These are phyloP conservation scores for Trypanosoma caninum DNA, from an alignment of 208 protist species.

Conservation along the genomic window DNA sequence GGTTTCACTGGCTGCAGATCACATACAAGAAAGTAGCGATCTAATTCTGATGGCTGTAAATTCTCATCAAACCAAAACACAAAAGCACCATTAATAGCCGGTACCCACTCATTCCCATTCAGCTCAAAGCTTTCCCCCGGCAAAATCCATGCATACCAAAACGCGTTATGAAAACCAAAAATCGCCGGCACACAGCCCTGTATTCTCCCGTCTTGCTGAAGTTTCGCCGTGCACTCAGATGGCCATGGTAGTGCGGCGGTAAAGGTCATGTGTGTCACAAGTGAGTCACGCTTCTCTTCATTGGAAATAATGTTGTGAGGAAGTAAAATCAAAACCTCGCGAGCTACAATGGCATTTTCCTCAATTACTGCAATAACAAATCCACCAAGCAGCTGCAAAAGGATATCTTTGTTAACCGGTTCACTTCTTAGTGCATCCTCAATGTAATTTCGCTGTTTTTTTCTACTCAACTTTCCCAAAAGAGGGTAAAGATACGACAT, in stretches of 20 bases:
- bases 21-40: conserved; percentile 78
- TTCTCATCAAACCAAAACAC: conserved; percentile 75
- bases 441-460: conserved; percentile 34
- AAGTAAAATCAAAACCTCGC: conserved; percentile 67
- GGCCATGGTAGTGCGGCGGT: conserved; percentile 68
- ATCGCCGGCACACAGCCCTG: conserved; percentile 40
- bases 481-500: conserved; percentile 63
- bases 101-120: conserved; percentile 48
- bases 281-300: conserved; percentile 32
- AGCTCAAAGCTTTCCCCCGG: conserved; percentile 61
- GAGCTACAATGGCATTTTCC: conserved; percentile 24
- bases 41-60: conserved; percentile 54
- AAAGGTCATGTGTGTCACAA: conserved; percentile 44
- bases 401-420: conserved; percentile 27
- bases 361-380: conserved; percentile 46
- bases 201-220: conserved; percentile 58
- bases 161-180: conserved; percentile 34
- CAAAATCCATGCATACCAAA: conserved; percentile 75
- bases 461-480: conserved; percentile 32
- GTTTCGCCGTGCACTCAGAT: conserved; percentile 50
- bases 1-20: conserved; percentile 44
- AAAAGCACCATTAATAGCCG: conserved; percentile 58
- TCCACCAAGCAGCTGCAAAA: conserved; percentile 77
- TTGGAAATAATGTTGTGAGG: conserved; percentile 40
- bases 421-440: conserved; percentile 32